Evolutionary conservation across 2,329 filamentous ascomycete genomes (phyloP).

Genomic region (Ilyonectria destructans): DNA sequence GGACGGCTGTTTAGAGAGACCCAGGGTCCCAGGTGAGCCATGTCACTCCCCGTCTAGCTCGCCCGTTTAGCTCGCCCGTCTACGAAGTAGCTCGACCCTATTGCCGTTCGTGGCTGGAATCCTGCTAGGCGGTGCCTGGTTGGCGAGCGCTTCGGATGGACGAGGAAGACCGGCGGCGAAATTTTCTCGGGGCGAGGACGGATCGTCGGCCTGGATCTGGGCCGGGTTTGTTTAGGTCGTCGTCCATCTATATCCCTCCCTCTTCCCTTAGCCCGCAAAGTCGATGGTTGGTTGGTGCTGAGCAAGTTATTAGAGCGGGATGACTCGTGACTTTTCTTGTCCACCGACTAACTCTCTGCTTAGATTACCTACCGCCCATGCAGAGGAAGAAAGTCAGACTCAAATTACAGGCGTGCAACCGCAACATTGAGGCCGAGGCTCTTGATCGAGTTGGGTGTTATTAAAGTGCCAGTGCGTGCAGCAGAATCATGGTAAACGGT

Average conservation of each 20-base stretch:
- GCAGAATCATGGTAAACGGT: constrained; percentile 2
- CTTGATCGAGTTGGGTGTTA: neutral
- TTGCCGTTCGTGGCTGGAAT: constrained; percentile 12
- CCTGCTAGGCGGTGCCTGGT: constrained; percentile 15
- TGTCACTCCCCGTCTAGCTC: constrained; percentile 6
- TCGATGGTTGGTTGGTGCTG: neutral
- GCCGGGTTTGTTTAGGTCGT: neutral
- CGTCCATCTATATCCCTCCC: neutral
- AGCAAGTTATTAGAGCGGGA: neutral
- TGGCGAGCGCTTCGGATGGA: neutral
- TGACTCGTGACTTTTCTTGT: neutral
- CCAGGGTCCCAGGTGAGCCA: neutral
- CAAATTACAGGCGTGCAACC: neutral
- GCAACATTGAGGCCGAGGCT: neutral
- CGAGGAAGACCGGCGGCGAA: constrained; percentile 1
- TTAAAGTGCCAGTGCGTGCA: constrained; percentile 15
- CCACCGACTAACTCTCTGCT: neutral
- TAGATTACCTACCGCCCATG: neutral
- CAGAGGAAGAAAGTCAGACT: neutral
- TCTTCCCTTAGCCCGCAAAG: neutral
- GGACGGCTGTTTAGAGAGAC: neutral
- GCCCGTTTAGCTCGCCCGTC: constrained; percentile 1
- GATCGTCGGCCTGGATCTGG: constrained; percentile 5
- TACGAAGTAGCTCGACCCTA: neutral
- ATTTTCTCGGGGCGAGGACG: constrained; percentile 21